Evolutionary conservation across 148 eudicot species (phyloP), one percentile per base, ranked within the genome.

Genomic region (Cornus florida): DNA sequence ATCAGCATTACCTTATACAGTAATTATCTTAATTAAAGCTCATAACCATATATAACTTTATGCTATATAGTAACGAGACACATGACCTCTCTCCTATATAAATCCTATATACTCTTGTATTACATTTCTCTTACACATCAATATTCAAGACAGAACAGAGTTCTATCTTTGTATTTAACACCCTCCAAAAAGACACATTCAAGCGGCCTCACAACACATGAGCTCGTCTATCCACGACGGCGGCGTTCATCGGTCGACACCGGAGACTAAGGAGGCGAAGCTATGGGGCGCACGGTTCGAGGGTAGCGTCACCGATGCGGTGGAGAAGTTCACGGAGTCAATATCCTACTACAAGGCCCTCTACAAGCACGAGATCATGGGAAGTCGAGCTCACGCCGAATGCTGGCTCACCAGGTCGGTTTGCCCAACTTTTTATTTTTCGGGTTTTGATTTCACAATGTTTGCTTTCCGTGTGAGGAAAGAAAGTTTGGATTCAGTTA

Each of bases 271-370:
- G 83, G 99, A 93, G 84, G 78, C 87, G 23, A 97, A 97, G 82
- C 88, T 94, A 8, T 97, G 99, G 99, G 99, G 99, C 2, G 99
- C 98, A 13, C 83, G 99, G 76, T 97, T 97, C 69, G 97, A 94
- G 77, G 97, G 91, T 74, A 92, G 92, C 68, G 98, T 94, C 1
- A 97, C 98, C 6, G 95, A 97, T 46, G 83, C 85, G 2, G 99
- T 97, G 6, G 99, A 97, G 91, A 84, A 88, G 80, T 94, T 97
- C 81, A 97, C 99, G 1, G 98, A 94, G 83, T 97, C 99, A 0
- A 88, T 97, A 17, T 97, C 99, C 5, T 97, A 79, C 68, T 98
- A 97, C 43, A 94, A 97, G 76, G 87, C 88, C 0, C 93, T 94
- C 22, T 97, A 91, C 78, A 97, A 92, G 87, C 99, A 97, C 10